phyloP scores from a whole-genome alignment of 441 rosid species.

The Eutrema salsugineum region DNA sequence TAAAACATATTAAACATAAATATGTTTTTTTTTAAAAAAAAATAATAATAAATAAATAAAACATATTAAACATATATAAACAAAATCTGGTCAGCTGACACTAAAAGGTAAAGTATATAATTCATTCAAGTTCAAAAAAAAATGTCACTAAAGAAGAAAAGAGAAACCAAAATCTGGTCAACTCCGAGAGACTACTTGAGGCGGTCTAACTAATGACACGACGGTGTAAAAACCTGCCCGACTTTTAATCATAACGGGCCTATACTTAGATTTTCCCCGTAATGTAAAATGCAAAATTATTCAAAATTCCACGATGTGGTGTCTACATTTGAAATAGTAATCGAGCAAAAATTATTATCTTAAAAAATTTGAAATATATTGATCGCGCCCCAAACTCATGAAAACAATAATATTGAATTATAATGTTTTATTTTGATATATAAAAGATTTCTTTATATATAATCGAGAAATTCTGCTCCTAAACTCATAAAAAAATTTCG shows the following conservation, averaged over 20 bases:
- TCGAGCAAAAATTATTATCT: too few species aligned
- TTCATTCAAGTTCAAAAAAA: not conserved
- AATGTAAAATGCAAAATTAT: not conserved
- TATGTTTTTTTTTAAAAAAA: too few species aligned
- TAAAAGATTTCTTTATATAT: not conserved
- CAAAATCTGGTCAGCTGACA: not conserved
- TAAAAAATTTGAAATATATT: too few species aligned
- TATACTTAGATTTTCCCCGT: not conserved
- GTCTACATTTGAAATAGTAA: not conserved
- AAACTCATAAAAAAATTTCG: too few species aligned
- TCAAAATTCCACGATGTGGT: not conserved
- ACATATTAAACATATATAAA: not conserved
- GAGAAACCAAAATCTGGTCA: not conserved
- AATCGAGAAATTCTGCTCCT: not conserved
- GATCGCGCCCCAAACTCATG: slow-evolving; percentile 4
- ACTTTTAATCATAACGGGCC: not conserved
- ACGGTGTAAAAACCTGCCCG: not conserved
- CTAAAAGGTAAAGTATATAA: not conserved
- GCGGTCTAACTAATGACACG: not conserved
- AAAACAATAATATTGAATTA: too few species aligned
- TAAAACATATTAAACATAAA: not conserved
- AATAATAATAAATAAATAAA: too few species aligned
- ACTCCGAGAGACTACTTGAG: not conserved
- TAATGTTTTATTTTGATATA: too few species aligned
- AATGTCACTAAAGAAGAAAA: not conserved